Evolutionary conservation across 768 basidiomycete species (phyloP), one percentile per base, ranked within the genome.

Genomic region (Tephrocybe sp.): DNA sequence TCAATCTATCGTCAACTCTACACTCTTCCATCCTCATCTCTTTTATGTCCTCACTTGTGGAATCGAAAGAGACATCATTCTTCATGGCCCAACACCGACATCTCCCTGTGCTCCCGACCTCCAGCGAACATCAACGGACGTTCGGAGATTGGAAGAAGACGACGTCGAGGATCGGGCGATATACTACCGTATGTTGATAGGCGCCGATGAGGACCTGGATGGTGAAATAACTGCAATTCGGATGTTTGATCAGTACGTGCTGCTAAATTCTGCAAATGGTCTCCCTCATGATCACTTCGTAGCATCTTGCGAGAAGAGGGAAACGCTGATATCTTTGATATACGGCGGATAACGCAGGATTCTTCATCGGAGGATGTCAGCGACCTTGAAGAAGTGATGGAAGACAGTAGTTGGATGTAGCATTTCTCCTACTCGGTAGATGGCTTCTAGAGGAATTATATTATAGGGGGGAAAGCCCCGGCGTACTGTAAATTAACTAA

Each of bases 1-100:
- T 62, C 70, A 77, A 34, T 90, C 89, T 1, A 89, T 93, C 46
- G 83, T 92, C 39, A 93, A 93, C 62, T 79, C 83, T 0, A 73
- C 80, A 2, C 66, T 87, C 21, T 81, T 90, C 51, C 91, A 93
- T 62, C 90, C 91, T 1, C 72, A 78, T 18, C 72, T 85, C 36
- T 77, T 86, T 3, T 77, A 85, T 48, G 70, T 90, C 25, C 76
- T 80, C 30, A 89, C 89, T 3, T 74, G 85, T 3, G 91, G 90
- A 2, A 78, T 93, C 18, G 91, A 93, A 65, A 81, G 80, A 21
- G 74, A 81, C 54, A 75, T 90, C 21, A 59, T 84, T 17, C 65
- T 92, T 11, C 90, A 91, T 63, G 84, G 86, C 58, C 80, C 87
- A 2, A 84, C 83, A 4, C 61, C 72, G 5, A 71, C 66, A 23